These are phyloP conservation scores for Penicillium sp. DNA, from an alignment of 2,329 filamentous ascomycete genomes.

Conservation along the genomic window DNA sequence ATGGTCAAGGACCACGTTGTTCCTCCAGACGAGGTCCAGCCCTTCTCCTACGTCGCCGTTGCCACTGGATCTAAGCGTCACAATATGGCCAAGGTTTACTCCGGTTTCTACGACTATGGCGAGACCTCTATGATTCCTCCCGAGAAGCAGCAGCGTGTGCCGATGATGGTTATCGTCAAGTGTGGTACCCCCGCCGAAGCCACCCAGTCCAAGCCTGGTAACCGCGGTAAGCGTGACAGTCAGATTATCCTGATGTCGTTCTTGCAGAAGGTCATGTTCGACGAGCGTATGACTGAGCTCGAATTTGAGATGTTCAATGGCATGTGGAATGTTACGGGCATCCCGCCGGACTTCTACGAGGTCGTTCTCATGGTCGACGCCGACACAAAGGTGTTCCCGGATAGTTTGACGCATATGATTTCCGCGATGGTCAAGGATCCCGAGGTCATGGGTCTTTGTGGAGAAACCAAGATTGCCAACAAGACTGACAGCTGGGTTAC, in stretches of 20 bases:
- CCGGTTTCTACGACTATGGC: slow-evolving; percentile 98
- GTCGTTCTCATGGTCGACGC: slow-evolving; percentile 98
- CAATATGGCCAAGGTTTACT: slow-evolving; percentile 99
- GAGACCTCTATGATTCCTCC: slow-evolving; percentile 75
- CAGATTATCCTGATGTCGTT: slow-evolving; percentile 99
- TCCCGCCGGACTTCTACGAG: slow-evolving; percentile 97
- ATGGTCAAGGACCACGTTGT: slow-evolving; percentile 96
- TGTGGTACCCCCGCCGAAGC: slow-evolving; percentile 90
- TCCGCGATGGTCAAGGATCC: slow-evolving; percentile 99
- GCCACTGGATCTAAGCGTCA: slow-evolving; percentile 95
- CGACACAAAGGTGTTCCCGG: slow-evolving; percentile 98
- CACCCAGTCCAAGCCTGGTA: slow-evolving; percentile 83
- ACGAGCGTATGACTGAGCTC: slow-evolving; percentile 98
- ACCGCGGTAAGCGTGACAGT: slow-evolving; percentile 97
- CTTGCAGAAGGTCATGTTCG: slow-evolving; percentile 99
- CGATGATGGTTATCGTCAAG: slow-evolving; percentile 97
- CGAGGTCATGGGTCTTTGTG: slow-evolving; percentile 98
- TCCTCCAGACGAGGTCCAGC: slow-evolving; percentile 78
- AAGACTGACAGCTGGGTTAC: slow-evolving; percentile 94
- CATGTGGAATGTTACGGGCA: slow-evolving; percentile 97
- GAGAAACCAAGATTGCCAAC: slow-evolving; percentile 99
- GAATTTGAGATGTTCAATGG: slow-evolving; percentile 99
- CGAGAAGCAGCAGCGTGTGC: slow-evolving; percentile 93
- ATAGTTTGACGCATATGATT: slow-evolving; percentile 98
- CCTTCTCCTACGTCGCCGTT: slow-evolving; percentile 96